These are phyloP conservation scores for Bruguiera sexangula DNA, from an alignment of 345 rosid species.

Conservation along the genomic window DNA sequence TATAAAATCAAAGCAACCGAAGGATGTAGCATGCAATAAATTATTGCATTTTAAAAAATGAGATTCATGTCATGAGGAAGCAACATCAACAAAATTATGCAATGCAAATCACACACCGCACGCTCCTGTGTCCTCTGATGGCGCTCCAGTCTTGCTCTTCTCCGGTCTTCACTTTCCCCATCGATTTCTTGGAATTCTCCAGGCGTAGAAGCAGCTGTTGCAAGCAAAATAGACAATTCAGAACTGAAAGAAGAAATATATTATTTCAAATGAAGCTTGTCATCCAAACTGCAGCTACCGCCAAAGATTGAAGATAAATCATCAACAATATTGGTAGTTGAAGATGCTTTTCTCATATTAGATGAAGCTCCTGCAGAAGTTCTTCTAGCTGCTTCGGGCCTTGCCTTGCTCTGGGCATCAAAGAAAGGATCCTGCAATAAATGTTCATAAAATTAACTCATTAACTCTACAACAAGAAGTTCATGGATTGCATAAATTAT, in stretches of 20 bases:
- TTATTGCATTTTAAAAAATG: not conserved
- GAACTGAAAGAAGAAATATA: conserved; percentile 4
- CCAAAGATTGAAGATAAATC: conserved; percentile 89
- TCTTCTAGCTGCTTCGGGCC: conserved; percentile 54
- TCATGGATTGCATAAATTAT: conserved; percentile 14
- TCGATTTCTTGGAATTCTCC: conserved; percentile 83
- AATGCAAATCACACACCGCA: conserved; percentile 54
- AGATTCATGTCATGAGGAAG: not conserved
- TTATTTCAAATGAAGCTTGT: not conserved
- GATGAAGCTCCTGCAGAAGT: conserved; percentile 54
- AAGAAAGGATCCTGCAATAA: conserved; percentile 66
- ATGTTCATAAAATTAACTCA: conserved; percentile 19
- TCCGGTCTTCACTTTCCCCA: conserved; percentile 92
- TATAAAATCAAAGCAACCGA: conserved; percentile 1
- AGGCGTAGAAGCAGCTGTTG: conserved; percentile 47
- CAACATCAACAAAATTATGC: conserved; percentile 14
- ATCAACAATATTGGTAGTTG: conserved; percentile 66
- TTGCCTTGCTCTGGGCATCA: conserved; percentile 68
- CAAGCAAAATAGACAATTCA: conserved; percentile 27
- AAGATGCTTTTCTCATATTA: conserved; percentile 75
- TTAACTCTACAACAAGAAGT: not conserved
- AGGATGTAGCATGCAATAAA: not conserved
- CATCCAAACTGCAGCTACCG: conserved; percentile 39
- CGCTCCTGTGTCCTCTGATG: conserved; percentile 98
- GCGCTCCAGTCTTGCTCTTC: conserved; percentile 89